Evolutionary conservation across 805 yeast genomes (phyloP), one percentile per base, ranked within the genome.

Genomic region (Metschnikowia cerradonensis): DNA sequence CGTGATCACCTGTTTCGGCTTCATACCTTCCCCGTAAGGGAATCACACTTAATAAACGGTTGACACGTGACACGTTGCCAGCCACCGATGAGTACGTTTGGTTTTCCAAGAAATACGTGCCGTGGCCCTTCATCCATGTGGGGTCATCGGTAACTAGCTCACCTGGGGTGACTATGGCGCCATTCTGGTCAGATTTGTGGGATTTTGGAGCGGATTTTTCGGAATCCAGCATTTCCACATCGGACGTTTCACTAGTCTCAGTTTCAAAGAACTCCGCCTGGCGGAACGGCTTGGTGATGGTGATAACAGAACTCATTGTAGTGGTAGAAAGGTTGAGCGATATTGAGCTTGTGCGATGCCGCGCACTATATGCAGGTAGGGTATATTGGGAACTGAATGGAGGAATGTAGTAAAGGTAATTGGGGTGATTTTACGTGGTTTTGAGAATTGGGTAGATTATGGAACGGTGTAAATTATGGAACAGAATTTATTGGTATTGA

Each of bases 111-210:
- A 84, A 81, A 66, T 90, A 94, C 0, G 98, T 94, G 5, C 99
- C 99, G 64, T 92, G 99, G 31, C 99, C 99, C 63, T 96, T 81
- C 99, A 94, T 94, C 97, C 98, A 94, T 2, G 85, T 79, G 6
- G 96, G 88, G 62, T 94, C 98, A 59, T 88, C 94, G 0, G 98
- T 94, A n/a, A 94, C 88, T 46, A 91, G 71, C 65, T 94, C 97
- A 8, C 99, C 99, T 0, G 99, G 99, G 1, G 97, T 90, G 17
- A 92, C 96, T 8, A 94, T 67, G 41, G 62, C 54, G 64, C 57
- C 52, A 31, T 47, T 49, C n/a, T 49, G 55, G 48, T 20, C 51
- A 6, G 30, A 26, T 3, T 26, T 8, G 4, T 26, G 30, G 4
- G 30, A 8, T 38, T 42, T 46, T 36, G n/a, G 49, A 14, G 36